Evolutionary conservation across 164 flowering plant genomes (phyloP).

Genomic region (Sedum album): DNA sequence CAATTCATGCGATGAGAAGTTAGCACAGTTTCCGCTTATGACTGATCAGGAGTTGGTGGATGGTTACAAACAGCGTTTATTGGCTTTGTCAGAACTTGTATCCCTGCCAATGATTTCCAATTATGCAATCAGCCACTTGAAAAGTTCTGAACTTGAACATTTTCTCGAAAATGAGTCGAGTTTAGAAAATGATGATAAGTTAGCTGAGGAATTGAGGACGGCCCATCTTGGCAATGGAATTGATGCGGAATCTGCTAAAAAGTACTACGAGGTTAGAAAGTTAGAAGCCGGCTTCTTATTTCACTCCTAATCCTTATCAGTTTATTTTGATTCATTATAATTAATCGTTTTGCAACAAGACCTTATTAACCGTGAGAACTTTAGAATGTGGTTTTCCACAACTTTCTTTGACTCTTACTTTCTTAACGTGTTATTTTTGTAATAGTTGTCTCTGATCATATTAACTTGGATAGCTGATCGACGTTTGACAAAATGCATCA

Average conservation of each 20-base stretch:
- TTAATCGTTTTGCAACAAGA: not conserved
- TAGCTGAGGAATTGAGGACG: slow-evolving; percentile 17
- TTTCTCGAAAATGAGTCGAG: slow-evolving; percentile 39
- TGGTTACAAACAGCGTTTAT: slow-evolving; percentile 47
- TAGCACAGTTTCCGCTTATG: slow-evolving; percentile 70
- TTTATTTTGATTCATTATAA: not conserved
- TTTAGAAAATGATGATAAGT: slow-evolving; percentile 23
- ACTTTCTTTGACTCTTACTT: not conserved
- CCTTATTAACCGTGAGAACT: no score
- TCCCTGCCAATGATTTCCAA: slow-evolving; percentile 72
- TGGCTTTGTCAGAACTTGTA: slow-evolving; percentile 42
- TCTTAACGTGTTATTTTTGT: not conserved
- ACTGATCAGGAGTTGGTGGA: slow-evolving; percentile 49
- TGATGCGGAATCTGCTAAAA: slow-evolving; percentile 29
- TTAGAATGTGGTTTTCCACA: no score
- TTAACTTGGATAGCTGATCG: not conserved
- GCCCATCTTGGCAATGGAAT: slow-evolving; percentile 24
- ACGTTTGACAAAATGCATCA: not conserved
- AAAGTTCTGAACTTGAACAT: slow-evolving; percentile 50
- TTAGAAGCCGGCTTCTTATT: not conserved
- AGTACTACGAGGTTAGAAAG: slow-evolving; percentile 65
- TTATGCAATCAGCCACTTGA: slow-evolving; percentile 52
- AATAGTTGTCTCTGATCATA: not conserved
- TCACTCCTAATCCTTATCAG: not conserved
- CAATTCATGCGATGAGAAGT: slow-evolving; percentile 69